Conservation (phyloP, 2,329 filamentous ascomycete genomes). For the Colletotrichum sojae region DNA sequence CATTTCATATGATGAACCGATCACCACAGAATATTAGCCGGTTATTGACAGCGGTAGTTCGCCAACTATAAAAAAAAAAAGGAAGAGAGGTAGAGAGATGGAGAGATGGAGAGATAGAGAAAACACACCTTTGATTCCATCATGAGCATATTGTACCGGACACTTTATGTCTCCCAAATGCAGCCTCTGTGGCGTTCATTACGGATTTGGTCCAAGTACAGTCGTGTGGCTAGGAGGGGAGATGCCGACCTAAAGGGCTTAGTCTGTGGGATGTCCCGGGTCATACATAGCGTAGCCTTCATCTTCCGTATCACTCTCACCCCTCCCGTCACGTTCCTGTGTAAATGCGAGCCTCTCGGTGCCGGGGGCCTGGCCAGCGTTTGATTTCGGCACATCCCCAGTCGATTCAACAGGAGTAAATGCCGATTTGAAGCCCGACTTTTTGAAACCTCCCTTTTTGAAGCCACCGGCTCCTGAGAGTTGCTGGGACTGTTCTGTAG, state of each 20-base stretch:
- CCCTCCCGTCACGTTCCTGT: constrained; percentile 32
- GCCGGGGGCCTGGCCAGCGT: constrained; percentile 25
- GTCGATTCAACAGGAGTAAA: constrained; percentile 70
- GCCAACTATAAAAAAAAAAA: no score
- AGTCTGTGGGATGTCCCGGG: constrained; percentile 72
- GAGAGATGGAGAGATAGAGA: no score
- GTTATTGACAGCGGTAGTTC: no score
- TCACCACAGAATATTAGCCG: no score
- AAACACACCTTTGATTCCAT: no score
- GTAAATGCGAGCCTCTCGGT: constrained; percentile 43
- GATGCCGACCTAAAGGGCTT: constrained; percentile 47
- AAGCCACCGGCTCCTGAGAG: constrained; percentile 61
- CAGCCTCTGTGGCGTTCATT: no score
- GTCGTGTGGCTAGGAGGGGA: no score
- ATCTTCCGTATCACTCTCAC: constrained; percentile 76
- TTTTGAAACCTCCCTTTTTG: constrained; percentile 83
- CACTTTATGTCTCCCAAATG: no score
- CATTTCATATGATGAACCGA: no score
- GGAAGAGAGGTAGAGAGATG: no score
- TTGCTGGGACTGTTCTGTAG: constrained; percentile 48
- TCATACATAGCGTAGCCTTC: constrained; percentile 80
- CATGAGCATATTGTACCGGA: no score
- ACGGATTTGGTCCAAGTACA: no score
- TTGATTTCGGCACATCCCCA: constrained; percentile 42
- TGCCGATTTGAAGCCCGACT: constrained; percentile 85